These are phyloP conservation scores for Astragalus glycyphyllos DNA, from an alignment of 306 rosid species.

Conservation along the genomic window DNA sequence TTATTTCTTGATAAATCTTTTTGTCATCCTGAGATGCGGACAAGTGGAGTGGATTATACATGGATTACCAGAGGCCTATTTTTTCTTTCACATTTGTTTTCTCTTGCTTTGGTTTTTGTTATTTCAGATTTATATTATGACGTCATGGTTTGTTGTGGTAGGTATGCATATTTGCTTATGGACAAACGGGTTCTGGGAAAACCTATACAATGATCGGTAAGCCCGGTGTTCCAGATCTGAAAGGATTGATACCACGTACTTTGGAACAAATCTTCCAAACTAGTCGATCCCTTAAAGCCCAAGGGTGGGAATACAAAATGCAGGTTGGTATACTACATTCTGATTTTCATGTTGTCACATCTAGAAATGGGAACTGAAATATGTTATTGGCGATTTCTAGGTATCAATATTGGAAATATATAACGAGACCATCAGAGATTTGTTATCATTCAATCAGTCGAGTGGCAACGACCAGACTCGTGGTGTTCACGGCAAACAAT, in stretches of 20 bases:
- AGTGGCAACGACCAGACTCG: slow-evolving; percentile 55
- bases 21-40: neutral
- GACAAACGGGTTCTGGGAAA: slow-evolving; percentile 95
- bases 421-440: slow-evolving; percentile 89
- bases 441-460: slow-evolving; percentile 68
- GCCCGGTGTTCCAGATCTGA: slow-evolving; percentile 74
- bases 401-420: slow-evolving; percentile 91
- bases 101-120: slow-evolving; percentile 2
- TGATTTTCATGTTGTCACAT: slow-evolving; percentile 25
- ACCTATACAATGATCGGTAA: slow-evolving; percentile 96
- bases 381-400: slow-evolving; percentile 46
- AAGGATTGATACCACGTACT: slow-evolving; percentile 93
- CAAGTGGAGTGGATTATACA: slow-evolving; percentile 14
- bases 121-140: neutral
- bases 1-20: slow-evolving; percentile 13
- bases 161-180: slow-evolving; percentile 99
- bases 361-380: slow-evolving; percentile 19
- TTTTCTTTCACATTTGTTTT: neutral
- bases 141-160: slow-evolving; percentile 47
- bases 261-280: slow-evolving; percentile 85
- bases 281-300: slow-evolving; percentile 78
- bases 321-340: slow-evolving; percentile 56
- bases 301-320: slow-evolving; percentile 93
- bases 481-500: slow-evolving; percentile 70
- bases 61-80: neutral